A percentile compares a stretch with the other conserved stretches of the same genome.
These are phyloP conservation scores for Pulveroboletus sp. DNA, from an alignment of 768 basidiomycete genomes.

Conservation along the genomic window DNA sequence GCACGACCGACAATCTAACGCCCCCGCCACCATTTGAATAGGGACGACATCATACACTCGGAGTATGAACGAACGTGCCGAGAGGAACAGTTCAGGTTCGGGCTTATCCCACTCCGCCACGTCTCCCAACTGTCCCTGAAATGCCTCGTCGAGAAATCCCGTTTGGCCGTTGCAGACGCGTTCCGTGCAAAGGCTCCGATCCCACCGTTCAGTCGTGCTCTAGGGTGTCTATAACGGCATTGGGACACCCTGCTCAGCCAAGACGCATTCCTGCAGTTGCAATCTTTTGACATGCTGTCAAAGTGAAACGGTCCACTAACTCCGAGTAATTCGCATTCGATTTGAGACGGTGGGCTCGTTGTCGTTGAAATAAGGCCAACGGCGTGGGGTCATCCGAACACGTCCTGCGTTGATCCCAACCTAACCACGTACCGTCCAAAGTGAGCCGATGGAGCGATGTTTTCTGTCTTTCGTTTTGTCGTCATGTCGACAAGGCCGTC, in stretches of 20 bases:
- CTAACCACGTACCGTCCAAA: constrained; percentile 57
- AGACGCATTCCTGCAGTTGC: no score
- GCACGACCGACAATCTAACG: not conserved
- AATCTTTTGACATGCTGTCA: constrained; percentile 42
- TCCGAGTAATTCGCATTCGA: constrained; percentile 47
- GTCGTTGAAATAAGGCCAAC: constrained; percentile 61
- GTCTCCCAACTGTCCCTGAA: constrained; percentile 64
- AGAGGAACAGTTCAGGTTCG: constrained; percentile 77
- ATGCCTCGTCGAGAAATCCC: constrained; percentile 69
- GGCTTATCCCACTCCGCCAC: constrained; percentile 48
- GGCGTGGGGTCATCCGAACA: constrained; percentile 60
- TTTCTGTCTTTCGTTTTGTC: constrained; percentile 53
- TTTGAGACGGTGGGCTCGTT: constrained; percentile 62
- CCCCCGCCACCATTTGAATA: constrained; percentile 4
- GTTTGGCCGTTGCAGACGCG: constrained; percentile 48
- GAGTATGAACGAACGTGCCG: constrained; percentile 43
- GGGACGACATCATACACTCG: not conserved
- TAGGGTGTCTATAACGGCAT: constrained; percentile 55
- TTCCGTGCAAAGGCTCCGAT: constrained; percentile 58
- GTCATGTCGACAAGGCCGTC: constrained; percentile 78
- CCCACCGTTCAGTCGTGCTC: constrained; percentile 55
- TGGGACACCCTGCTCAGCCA: constrained; percentile 64
- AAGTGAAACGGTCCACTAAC: constrained; percentile 75
- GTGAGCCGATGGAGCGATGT: constrained; percentile 34
- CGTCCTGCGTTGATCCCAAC: not conserved